Conservation (phyloP, 2,329 filamentous ascomycete genomes). For the Didymella segeticola region DNA sequence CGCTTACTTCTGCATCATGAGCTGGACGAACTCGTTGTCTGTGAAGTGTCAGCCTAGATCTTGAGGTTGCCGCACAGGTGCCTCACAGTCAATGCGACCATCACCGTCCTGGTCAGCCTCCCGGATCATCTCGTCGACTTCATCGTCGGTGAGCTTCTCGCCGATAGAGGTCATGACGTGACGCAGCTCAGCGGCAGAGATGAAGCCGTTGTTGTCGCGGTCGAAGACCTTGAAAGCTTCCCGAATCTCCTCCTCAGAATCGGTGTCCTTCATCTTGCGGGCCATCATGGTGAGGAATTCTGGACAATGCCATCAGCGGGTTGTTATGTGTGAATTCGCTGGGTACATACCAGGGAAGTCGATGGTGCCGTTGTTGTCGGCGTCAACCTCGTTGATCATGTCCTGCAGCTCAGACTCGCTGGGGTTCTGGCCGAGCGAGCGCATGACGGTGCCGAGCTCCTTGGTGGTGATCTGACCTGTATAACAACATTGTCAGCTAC, state of each 20-base stretch:
- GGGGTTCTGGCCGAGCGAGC: conserved; percentile 68
- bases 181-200: conserved; percentile 67
- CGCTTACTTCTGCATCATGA: conserved; percentile 63
- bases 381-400: conserved; percentile 72
- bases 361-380: conserved; percentile 70
- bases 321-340: not conserved
- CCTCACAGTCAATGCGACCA: conserved; percentile 68
- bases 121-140: conserved; percentile 71
- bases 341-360: conserved; percentile 63
- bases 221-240: conserved; percentile 72
- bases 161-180: conserved; percentile 70
- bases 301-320: conserved; percentile 34
- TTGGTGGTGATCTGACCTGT: conserved; percentile 69
- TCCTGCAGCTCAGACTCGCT: conserved; percentile 68
- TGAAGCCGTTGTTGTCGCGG: conserved; percentile 70
- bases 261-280: conserved; percentile 66
- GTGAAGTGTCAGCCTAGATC: conserved; percentile 20
- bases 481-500: conserved; percentile 31
- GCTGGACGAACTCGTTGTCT: conserved; percentile 64
- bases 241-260: conserved; percentile 69
- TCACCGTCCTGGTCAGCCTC: conserved; percentile 70
- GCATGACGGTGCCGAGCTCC: conserved; percentile 69
- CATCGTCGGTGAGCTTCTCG: conserved; percentile 67
- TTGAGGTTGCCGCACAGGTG: not conserved
- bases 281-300: conserved; percentile 73